Evolutionary conservation across 2,329 filamentous ascomycete species (phyloP).

Genomic region (Trichoderma afroharzianum): DNA sequence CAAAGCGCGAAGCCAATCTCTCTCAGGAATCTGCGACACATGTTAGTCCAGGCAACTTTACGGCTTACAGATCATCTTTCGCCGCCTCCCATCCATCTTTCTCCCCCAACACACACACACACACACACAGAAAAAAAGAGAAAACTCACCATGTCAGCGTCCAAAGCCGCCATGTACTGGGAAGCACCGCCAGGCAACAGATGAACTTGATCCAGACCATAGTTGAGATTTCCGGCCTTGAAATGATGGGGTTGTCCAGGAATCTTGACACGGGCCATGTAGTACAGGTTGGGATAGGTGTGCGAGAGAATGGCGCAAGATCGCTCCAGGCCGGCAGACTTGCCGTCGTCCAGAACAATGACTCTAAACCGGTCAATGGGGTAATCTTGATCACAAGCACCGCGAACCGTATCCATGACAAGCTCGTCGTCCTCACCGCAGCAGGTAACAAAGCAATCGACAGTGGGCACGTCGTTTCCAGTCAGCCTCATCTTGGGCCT

Average conservation of each 20-base stretch:
- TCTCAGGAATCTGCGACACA: conserved; percentile 52
- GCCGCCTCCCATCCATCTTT: neutral
- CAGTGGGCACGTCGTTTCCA: conserved; percentile 47
- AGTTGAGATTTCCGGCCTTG: conserved; percentile 64
- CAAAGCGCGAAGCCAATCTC: conserved; percentile 55
- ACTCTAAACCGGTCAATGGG: conserved; percentile 51
- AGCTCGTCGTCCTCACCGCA: conserved; percentile 56
- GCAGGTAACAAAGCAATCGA: conserved; percentile 56
- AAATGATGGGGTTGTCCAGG: conserved; percentile 52
- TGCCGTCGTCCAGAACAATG: conserved; percentile 54
- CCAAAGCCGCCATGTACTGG: conserved; percentile 59
- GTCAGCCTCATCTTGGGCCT: conserved; percentile 51
- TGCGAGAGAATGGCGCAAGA: conserved; percentile 36
- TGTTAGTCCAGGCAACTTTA: neutral
- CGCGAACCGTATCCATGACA: conserved; percentile 55
- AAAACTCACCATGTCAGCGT: conserved; percentile 58
- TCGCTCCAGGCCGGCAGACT: conserved; percentile 40
- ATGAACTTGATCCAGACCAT: conserved; percentile 50
- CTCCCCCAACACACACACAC: too few relatives aligned
- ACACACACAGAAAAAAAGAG: neutral
- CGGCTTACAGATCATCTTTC: neutral
- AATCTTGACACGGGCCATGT: conserved; percentile 49
- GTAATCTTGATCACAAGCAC: conserved; percentile 53
- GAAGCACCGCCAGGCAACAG: conserved; percentile 52
- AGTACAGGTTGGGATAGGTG: conserved; percentile 48